phyloP scores from a whole-genome alignment of 768 basidiomycete genomes.

The Mycena olivaceomarginata region DNA sequence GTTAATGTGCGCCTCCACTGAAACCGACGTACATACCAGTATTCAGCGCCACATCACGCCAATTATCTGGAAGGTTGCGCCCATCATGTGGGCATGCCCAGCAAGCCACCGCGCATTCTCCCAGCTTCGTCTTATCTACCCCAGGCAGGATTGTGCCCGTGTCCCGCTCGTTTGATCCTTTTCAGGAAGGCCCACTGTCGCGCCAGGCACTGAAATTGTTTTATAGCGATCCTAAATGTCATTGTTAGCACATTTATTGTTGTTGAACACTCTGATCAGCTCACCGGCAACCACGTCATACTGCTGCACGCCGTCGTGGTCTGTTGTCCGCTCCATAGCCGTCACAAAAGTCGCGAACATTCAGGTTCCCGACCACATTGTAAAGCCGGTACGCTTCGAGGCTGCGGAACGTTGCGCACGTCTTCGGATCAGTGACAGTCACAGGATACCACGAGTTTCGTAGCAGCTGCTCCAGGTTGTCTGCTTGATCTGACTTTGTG shows the following conservation, averaged over 20 bases:
- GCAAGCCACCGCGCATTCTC: slow-evolving; percentile 33
- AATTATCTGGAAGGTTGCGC: slow-evolving; percentile 42
- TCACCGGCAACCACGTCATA: slow-evolving; percentile 5
- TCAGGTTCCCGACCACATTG: slow-evolving; percentile 35
- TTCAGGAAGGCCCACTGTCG: background rate
- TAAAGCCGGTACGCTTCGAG: slow-evolving; percentile 28
- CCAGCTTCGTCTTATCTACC: background rate
- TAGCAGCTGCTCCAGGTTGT: slow-evolving; percentile 17
- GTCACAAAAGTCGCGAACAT: background rate
- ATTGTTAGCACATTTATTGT: background rate
- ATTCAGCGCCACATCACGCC: slow-evolving; percentile 4
- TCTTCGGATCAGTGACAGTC: slow-evolving; percentile 30
- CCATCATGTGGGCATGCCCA: slow-evolving; percentile 29
- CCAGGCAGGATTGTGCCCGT: slow-evolving; percentile 23
- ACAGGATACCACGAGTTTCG: slow-evolving; percentile 31
- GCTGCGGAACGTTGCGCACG: slow-evolving; percentile 23
- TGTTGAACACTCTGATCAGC: background rate
- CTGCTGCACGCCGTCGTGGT: slow-evolving; percentile 1
- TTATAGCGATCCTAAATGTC: slow-evolving; percentile 20
- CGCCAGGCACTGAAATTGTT: slow-evolving; percentile 8
- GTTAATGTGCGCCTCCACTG: too few relatives aligned
- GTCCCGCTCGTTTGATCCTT: background rate
- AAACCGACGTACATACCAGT: background rate
- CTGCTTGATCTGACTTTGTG: background rate
- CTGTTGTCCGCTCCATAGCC: slow-evolving; percentile 13